These are phyloP conservation scores for Plasmodium ovale DNA, from an alignment of 169 alveolate genomes.

Conservation along the genomic window DNA sequence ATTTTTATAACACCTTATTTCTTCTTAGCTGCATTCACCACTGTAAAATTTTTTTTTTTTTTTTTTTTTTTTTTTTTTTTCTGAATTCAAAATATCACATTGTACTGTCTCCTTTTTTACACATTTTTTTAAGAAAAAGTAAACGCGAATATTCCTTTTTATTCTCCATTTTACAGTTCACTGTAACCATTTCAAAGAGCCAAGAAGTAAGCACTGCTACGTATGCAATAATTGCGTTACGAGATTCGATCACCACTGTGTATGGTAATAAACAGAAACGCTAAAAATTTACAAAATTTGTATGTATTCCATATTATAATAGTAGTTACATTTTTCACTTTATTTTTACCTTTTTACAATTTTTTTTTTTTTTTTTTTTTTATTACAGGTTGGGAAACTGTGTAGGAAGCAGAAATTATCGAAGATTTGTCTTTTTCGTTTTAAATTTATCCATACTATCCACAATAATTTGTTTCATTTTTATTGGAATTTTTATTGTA, in stretches of 20 bases:
- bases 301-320: not conserved
- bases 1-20: not conserved
- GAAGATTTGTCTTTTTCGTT: constrained; percentile 59
- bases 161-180: constrained; percentile 26
- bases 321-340: not conserved
- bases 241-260: constrained; percentile 97
- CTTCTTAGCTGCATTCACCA: constrained; percentile 64
- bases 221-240: constrained; percentile 93
- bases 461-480: constrained; percentile 68
- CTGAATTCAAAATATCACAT: not conserved
- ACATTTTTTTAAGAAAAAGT: no score
- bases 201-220: constrained; percentile 95
- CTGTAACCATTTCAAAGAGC: constrained; percentile 86
- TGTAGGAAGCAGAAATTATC: constrained; percentile 48
- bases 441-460: constrained; percentile 74
- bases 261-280: constrained; percentile 82
- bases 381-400: constrained; percentile 73
- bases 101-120: no score
- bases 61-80: not conserved
- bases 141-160: not conserved
- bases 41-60: constrained; percentile 15
- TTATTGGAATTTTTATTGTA: constrained; percentile 68
- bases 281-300: not conserved
- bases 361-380: not conserved
- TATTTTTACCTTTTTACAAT: not conserved